Evolutionary conservation across 2,329 filamentous ascomycete species (phyloP).

Genomic region (Beauveria caledonica): DNA sequence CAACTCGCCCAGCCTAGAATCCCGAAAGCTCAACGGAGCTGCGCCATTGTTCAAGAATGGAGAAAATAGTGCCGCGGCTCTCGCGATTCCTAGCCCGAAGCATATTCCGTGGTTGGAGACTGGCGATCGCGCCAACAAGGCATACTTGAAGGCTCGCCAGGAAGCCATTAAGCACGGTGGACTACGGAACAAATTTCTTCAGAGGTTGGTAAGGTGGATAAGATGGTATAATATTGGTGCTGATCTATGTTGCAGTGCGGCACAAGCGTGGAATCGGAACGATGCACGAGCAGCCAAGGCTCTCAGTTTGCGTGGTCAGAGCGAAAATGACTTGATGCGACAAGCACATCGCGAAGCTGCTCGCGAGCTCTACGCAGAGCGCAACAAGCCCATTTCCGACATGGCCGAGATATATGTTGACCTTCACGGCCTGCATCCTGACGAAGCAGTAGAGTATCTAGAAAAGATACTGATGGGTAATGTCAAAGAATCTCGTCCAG

Average conservation of each 20-base stretch:
- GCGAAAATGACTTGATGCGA: slow-evolving; percentile 94
- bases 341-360: slow-evolving; percentile 95
- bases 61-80: slow-evolving; percentile 73
- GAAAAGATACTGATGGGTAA: slow-evolving; percentile 83
- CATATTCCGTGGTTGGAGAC: slow-evolving; percentile 97
- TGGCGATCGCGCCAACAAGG: slow-evolving; percentile 80
- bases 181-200: slow-evolving; percentile 91
- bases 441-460: slow-evolving; percentile 92
- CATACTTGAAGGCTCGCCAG: slow-evolving; percentile 88
- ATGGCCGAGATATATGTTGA: slow-evolving; percentile 81
- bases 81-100: slow-evolving; percentile 78
- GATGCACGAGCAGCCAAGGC: slow-evolving; percentile 94
- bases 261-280: slow-evolving; percentile 97
- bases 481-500: slow-evolving; percentile 58
- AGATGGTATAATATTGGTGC: background rate
- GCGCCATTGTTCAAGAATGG: slow-evolving; percentile 55
- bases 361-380: slow-evolving; percentile 83
- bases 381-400: slow-evolving; percentile 56
- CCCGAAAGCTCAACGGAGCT: slow-evolving; percentile 57
- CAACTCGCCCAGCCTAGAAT: slow-evolving; percentile 45
- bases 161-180: slow-evolving; percentile 97
- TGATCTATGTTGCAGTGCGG: slow-evolving; percentile 47
- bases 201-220: slow-evolving; percentile 56
- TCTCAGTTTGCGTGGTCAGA: slow-evolving; percentile 85
- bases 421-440: slow-evolving; percentile 94